Evolutionary conservation across 495 filamentous ascomycete species (phyloP).

Genomic region (Articulospora tetracladia): DNA sequence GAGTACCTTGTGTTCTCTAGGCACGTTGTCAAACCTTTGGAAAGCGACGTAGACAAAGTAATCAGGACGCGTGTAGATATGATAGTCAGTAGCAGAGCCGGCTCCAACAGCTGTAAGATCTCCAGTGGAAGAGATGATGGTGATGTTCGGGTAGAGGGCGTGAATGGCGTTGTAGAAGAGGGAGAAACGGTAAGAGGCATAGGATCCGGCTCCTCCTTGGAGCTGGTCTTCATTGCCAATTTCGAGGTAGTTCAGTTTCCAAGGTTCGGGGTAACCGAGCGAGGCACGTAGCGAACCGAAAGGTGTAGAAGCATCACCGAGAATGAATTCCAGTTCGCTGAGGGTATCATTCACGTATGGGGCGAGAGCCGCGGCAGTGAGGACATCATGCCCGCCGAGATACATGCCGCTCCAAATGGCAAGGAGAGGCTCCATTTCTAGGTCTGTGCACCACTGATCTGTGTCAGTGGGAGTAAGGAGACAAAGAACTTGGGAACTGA

Average conservation of each 20-base stretch:
- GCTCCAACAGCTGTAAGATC: conserved; percentile 7
- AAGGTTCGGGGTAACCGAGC: conserved; percentile 17
- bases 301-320: conserved; percentile 7
- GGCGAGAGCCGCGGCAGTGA: conserved; percentile 14
- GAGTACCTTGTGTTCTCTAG: conserved; percentile 30
- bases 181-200: conserved; percentile 40
- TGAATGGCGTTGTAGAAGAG: conserved; percentile 48
- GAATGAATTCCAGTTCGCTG: conserved; percentile 24
- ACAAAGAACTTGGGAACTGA: neutral
- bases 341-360: conserved; percentile 34
- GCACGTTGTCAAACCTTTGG: conserved; percentile 44
- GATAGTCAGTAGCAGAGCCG: conserved; percentile 33
- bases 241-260: conserved; percentile 18
- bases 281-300: conserved; percentile 20
- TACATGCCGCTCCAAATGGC: conserved; percentile 49
- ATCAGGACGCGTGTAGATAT: conserved; percentile 48
- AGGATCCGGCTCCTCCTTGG: conserved; percentile 31
- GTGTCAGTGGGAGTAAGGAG: neutral
- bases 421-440: conserved; percentile 46
- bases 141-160: conserved; percentile 42
- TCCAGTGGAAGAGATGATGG: conserved; percentile 39
- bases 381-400: conserved; percentile 23
- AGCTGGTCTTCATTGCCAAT: conserved; percentile 54
- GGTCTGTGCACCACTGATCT: conserved; percentile 49
- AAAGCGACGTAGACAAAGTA: conserved; percentile 41